Evolutionary conservation across 495 filamentous ascomycete genomes (phyloP).

Genomic region (Cercophora newfieldiana): DNA sequence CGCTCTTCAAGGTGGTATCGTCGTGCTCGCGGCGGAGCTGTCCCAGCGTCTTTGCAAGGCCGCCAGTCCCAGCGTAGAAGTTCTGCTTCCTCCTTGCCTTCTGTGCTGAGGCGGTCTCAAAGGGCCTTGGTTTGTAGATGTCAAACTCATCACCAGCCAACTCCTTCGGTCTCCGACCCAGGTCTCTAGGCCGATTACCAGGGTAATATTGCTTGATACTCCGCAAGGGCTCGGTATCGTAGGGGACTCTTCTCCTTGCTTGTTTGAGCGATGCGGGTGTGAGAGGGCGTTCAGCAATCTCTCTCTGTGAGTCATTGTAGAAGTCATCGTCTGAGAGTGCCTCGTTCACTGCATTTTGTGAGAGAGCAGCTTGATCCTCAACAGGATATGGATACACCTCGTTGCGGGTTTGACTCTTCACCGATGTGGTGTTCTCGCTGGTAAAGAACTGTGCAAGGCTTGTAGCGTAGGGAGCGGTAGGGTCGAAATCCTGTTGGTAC

Average conservation of each 20-base stretch:
- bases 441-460: not conserved
- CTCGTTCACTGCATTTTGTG: not conserved
- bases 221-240: conserved; percentile 28
- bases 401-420: not conserved
- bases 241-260: conserved; percentile 10
- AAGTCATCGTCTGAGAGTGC: not conserved
- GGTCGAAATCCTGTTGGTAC: not conserved
- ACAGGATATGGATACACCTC: not conserved
- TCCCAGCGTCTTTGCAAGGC: conserved; percentile 27
- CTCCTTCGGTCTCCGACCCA: conserved; percentile 7
- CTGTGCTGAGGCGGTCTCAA: not conserved
- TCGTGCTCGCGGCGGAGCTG: conserved; percentile 28
- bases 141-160: not conserved
- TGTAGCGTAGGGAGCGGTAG: not conserved
- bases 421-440: not conserved
- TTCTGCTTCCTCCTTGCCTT: conserved; percentile 21
- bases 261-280: not conserved
- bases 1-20: conserved; percentile 21
- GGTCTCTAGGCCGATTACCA: conserved; percentile 20
- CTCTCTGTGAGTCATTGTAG: not conserved
- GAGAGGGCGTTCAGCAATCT: not conserved
- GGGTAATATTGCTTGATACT: conserved; percentile 22
- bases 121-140: not conserved
- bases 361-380: not conserved
- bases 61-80: conserved; percentile 37